A percentile compares a stretch with the other conserved stretches of the same genome.
Evolutionary conservation across 169 alveolate genomes (phyloP).

Genomic region (Perkinsus olseni): DNA sequence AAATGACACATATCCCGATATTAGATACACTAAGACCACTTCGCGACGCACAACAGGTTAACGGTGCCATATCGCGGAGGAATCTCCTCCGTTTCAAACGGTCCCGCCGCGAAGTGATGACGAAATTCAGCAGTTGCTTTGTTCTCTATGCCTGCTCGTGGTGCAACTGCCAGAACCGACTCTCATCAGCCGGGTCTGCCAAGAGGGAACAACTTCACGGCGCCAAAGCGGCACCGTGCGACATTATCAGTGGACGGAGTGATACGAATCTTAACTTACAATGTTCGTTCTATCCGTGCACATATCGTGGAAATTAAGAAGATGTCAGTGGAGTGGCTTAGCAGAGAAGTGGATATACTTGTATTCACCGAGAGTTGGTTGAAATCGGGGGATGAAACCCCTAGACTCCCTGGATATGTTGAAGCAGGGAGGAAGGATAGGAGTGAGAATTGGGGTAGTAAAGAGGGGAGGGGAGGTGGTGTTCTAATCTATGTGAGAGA

Average conservation of each 20-base stretch:
- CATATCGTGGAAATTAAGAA: background rate
- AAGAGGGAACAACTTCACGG: background rate
- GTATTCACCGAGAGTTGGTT: background rate
- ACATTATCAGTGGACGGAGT: background rate
- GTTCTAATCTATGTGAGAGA: background rate
- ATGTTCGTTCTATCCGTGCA: background rate
- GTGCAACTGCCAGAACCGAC: slow-evolving; percentile 5
- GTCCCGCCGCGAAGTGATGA: too few relatives aligned
- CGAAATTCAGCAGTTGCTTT: too few relatives aligned
- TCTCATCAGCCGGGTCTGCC: background rate
- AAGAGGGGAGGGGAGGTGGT: background rate
- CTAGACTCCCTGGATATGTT: background rate
- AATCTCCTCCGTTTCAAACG: too few relatives aligned
- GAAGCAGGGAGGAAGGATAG: background rate
- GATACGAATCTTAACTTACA: background rate
- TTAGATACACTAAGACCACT: too few relatives aligned
- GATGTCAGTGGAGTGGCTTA: background rate
- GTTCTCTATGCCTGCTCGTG: background rate
- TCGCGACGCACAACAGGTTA: too few relatives aligned
- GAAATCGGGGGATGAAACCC: background rate
- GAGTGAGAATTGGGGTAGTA: background rate
- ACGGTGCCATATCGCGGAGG: too few relatives aligned
- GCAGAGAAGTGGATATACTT: background rate
- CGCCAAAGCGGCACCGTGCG: slow-evolving; percentile 2
- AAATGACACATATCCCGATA: too few relatives aligned